A percentile compares a stretch with the other conserved stretches of the same genome.
phyloP scores from a whole-genome alignment of 371 early-diverging fungal species.

The Phascolomyces articulosus region DNA sequence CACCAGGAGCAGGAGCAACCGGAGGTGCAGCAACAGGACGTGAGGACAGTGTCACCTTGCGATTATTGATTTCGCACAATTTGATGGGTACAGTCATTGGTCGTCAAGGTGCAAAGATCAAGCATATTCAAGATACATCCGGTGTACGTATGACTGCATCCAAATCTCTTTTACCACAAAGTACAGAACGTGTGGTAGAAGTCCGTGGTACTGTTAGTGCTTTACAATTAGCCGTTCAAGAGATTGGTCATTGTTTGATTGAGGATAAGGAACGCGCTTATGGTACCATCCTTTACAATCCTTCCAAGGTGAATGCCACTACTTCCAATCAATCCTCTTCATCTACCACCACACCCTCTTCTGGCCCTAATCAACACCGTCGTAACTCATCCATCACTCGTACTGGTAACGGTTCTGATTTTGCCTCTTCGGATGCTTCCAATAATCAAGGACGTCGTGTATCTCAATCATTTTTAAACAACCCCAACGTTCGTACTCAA shows the following conservation, averaged over 20 bases:
- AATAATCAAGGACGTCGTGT: constrained; percentile 22
- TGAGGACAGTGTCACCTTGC: constrained; percentile 43
- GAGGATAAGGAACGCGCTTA: constrained; percentile 53
- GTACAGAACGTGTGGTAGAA: constrained; percentile 86
- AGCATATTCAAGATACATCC: constrained; percentile 83
- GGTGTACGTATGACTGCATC: constrained; percentile 83
- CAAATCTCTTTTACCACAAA: constrained; percentile 84
- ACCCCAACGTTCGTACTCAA: constrained; percentile 67
- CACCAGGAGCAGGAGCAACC: constrained; percentile 13
- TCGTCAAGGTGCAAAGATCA: constrained; percentile 84
- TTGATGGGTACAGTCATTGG: constrained; percentile 90
- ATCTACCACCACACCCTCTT: not conserved
- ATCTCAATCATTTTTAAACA: constrained; percentile 18
- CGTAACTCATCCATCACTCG: constrained; percentile 59
- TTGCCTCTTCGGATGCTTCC: constrained; percentile 33
- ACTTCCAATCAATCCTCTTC: constrained; percentile 20
- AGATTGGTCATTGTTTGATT: constrained; percentile 54
- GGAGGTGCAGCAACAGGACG: not conserved
- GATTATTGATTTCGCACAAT: constrained; percentile 82
- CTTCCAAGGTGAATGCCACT: constrained; percentile 28
- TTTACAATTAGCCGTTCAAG: constrained; percentile 76
- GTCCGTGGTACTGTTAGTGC: constrained; percentile 75
- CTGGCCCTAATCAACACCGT: constrained; percentile 19
- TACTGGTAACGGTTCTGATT: constrained; percentile 55
- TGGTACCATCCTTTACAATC: constrained; percentile 51